These are phyloP conservation scores for Geranium incanum DNA, from an alignment of 441 rosid genomes.

Conservation along the genomic window DNA sequence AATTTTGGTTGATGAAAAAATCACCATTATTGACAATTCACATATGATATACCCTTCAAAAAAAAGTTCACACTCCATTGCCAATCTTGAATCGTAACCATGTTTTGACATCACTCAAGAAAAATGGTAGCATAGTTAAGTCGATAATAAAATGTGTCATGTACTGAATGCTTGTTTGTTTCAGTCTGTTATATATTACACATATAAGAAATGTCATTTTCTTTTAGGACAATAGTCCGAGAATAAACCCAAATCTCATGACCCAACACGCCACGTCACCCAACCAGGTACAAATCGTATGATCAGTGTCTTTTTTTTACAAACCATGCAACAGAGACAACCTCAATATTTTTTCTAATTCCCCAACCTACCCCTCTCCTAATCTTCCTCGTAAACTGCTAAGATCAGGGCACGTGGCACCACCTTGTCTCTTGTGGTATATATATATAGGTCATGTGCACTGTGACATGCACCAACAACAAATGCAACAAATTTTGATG, in stretches of 20 bases:
- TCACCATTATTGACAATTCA: no score
- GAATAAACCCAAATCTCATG: no score
- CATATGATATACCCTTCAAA: no score
- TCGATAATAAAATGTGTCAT: not conserved
- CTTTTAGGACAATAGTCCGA: no score
- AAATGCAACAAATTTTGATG: not conserved
- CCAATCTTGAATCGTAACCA: no score
- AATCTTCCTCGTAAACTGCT: not conserved
- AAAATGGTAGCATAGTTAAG: not conserved
- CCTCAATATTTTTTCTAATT: not conserved
- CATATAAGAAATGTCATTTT: not conserved
- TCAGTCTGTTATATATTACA: not conserved
- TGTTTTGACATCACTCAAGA: not conserved
- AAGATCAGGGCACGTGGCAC: not conserved
- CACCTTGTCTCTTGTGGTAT: no score
- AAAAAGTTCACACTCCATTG: no score
- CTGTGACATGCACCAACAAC: no score
- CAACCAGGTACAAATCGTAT: not conserved
- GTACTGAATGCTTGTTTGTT: not conserved
- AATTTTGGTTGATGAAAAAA: no score
- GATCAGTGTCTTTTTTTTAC: not conserved
- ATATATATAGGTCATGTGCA: no score
- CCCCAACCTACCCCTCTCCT: constrained; percentile 9
- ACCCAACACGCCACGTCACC: not conserved
- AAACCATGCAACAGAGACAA: not conserved